These are phyloP conservation scores for Plasmopara muralis DNA, from an alignment of 352 stramenopile genomes.

Conservation along the genomic window DNA sequence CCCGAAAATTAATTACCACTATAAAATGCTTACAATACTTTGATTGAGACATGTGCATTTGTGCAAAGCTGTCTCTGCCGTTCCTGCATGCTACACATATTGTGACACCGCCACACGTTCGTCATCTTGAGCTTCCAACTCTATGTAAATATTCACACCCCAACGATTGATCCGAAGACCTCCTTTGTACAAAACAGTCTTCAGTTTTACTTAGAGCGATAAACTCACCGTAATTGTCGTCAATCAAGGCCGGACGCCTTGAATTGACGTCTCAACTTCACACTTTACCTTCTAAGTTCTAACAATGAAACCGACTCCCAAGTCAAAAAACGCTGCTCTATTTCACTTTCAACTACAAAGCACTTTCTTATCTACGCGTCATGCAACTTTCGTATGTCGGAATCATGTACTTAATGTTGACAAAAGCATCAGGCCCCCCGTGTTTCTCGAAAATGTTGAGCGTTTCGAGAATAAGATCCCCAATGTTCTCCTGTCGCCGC, in stretches of 20 bases:
- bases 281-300: too few species aligned
- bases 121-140: constrained; percentile 18
- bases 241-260: too few species aligned
- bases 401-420: constrained; percentile 97
- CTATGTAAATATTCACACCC: constrained; percentile 24
- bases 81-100: constrained; percentile 1
- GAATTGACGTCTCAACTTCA: too few species aligned
- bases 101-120: constrained; percentile 7
- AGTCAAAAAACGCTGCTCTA: too few species aligned
- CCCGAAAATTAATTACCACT: too few species aligned
- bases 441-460: constrained; percentile 84
- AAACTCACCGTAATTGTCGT: too few species aligned
- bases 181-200: constrained; percentile 65
- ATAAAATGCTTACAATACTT: too few species aligned
- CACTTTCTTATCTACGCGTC: constrained; percentile 11
- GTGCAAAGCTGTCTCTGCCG: too few species aligned
- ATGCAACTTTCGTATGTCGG: constrained; percentile 92
- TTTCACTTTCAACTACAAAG: too few species aligned
- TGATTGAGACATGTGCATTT: too few species aligned
- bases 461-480: constrained; percentile 86
- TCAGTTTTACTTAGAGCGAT: too few species aligned
- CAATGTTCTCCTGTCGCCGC: constrained; percentile 82
- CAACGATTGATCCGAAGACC: constrained; percentile 56
- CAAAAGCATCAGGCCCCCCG: constrained; percentile 83
- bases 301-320: too few species aligned